A percentile compares a stretch with the other conserved stretches of the same genome.
These are phyloP conservation scores for Psilocybe azurescens DNA, from an alignment of 768 basidiomycete species.

Conservation along the genomic window DNA sequence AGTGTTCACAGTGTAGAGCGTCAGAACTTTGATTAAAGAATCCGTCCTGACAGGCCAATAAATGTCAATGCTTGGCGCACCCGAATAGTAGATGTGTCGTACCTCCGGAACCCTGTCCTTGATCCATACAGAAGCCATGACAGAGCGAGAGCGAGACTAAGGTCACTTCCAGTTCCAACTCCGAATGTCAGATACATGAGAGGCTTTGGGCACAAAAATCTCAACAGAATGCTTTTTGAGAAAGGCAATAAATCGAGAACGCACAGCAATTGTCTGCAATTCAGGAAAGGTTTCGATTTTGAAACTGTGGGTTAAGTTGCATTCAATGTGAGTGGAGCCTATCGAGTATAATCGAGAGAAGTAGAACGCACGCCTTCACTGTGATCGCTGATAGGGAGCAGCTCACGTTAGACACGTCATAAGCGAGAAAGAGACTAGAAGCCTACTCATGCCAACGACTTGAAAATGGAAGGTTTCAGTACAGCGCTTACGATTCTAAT, in stretches of 20 bases:
- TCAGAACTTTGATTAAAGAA: slow-evolving; percentile 49
- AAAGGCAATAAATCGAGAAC: slow-evolving; percentile 12
- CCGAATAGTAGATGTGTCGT: neutral
- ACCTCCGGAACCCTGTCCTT: slow-evolving; percentile 58
- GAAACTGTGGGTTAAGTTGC: slow-evolving; percentile 36
- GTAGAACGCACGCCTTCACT: slow-evolving; percentile 49
- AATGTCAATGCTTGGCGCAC: neutral
- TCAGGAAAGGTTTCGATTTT: slow-evolving; percentile 39
- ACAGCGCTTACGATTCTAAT: neutral
- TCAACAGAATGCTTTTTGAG: neutral
- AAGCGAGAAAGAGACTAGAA: neutral
- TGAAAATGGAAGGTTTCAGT: neutral
- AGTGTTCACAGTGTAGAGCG: slow-evolving; percentile 60
- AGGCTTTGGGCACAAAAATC: slow-evolving; percentile 34
- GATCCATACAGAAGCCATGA: slow-evolving; percentile 53
- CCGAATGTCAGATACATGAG: slow-evolving; percentile 60
- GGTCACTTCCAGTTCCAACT: slow-evolving; percentile 52
- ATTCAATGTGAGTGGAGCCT: slow-evolving; percentile 1
- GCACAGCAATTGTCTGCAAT: slow-evolving; percentile 43
- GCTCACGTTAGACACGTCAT: neutral
- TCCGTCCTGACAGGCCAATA: slow-evolving; percentile 46
- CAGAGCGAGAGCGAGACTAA: slow-evolving; percentile 53
- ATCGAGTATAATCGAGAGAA: neutral
- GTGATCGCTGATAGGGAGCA: slow-evolving; percentile 47
- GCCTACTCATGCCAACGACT: slow-evolving; percentile 45